Evolutionary conservation across 768 basidiomycete genomes (phyloP).

Genomic region (Symmetrospora coprosmae): DNA sequence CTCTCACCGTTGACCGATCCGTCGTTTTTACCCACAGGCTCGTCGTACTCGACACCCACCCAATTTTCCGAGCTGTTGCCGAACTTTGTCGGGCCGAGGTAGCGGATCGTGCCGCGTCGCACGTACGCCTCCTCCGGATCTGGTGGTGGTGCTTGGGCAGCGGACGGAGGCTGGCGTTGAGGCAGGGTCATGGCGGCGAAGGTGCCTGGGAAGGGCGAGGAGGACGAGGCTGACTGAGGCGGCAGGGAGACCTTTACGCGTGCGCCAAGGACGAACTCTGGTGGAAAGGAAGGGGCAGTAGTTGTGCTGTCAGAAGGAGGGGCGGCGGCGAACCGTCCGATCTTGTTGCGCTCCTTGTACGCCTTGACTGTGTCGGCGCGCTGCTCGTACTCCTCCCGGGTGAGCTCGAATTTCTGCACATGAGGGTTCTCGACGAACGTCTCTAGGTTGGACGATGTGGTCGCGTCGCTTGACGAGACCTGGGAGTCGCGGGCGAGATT

Average conservation of each 20-base stretch:
- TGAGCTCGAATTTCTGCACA: constrained; percentile 84
- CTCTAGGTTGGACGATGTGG: constrained; percentile 54
- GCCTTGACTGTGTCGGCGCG: constrained; percentile 73
- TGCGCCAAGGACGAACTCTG: background rate
- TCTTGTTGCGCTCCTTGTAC: constrained; percentile 70
- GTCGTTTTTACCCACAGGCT: constrained; percentile 84
- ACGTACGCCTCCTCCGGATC: too few species aligned
- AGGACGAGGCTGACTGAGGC: too few species aligned
- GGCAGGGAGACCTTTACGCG: background rate
- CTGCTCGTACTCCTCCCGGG: constrained; percentile 61
- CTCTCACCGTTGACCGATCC: constrained; percentile 55
- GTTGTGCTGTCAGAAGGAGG: constrained; percentile 28
- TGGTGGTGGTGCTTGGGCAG: too few species aligned
- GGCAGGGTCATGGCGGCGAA: too few species aligned
- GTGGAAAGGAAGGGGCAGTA: background rate
- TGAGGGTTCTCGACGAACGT: constrained; percentile 58
- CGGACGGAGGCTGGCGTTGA: too few species aligned
- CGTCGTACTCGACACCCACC: constrained; percentile 76
- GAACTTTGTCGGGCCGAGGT: constrained; percentile 68
- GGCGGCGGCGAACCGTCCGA: constrained; percentile 61
- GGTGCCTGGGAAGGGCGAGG: too few species aligned
- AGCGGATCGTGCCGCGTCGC: constrained; percentile 57
- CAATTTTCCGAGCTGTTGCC: constrained; percentile 68
- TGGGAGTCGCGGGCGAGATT: background rate
- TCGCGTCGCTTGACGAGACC: constrained; percentile 49